These are phyloP conservation scores for Phyllosticta citribraziliensis DNA, from an alignment of 2,329 filamentous ascomycete genomes.

Conservation along the genomic window DNA sequence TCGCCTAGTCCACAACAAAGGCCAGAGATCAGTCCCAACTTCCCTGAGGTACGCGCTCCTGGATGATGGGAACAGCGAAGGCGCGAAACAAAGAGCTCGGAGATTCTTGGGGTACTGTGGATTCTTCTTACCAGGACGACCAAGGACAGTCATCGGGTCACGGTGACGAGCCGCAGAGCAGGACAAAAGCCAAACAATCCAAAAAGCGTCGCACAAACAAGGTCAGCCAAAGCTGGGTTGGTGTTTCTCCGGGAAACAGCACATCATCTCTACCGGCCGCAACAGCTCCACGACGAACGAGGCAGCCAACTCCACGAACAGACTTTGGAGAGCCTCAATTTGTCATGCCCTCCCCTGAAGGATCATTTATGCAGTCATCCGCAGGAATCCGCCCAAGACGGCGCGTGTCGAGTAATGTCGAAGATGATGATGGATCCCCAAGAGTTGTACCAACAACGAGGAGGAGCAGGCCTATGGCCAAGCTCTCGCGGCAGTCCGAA, in stretches of 20 bases:
- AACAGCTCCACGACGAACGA: constrained; percentile 7
- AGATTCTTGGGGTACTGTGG: constrained; percentile 26
- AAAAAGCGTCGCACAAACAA: not conserved
- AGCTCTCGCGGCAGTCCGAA: not conserved
- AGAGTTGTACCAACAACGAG: not conserved
- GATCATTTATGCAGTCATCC: constrained; percentile 16
- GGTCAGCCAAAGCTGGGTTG: not conserved
- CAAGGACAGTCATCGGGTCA: constrained; percentile 13
- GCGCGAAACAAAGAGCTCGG: constrained; percentile 14
- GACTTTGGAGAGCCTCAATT: constrained; percentile 28
- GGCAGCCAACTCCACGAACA: constrained; percentile 11
- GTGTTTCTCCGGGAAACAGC: constrained; percentile 10
- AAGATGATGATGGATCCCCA: not conserved
- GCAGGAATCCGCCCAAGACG: not conserved
- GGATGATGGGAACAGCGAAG: not conserved
- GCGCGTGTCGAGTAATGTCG: not conserved
- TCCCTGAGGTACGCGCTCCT: not conserved
- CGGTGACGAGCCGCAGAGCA: not conserved
- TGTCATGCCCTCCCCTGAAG: constrained; percentile 31
- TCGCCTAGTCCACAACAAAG: not conserved
- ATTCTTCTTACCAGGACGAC: constrained; percentile 16
- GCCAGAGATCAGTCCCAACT: not conserved
- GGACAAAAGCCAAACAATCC: not conserved
- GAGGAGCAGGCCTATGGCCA: not conserved
- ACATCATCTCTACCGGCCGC: constrained; percentile 5